phyloP scores from a whole-genome alignment of 1,139 yeast species.

The Kodamaea sp. region DNA sequence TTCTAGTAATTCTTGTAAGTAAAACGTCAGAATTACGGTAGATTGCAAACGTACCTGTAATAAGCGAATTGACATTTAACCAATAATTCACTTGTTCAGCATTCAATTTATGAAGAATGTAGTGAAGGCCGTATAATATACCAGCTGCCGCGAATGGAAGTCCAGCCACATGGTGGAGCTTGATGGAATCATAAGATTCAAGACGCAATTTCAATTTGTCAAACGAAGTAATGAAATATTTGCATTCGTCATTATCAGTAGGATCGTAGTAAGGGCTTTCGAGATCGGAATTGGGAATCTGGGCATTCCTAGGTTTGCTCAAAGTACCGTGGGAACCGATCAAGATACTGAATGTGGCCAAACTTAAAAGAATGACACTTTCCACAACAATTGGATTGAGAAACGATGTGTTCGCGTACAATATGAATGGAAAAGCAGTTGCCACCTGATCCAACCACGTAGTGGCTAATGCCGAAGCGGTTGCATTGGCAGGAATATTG shows the following conservation, averaged over 20 bases:
- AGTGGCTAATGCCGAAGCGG: not conserved
- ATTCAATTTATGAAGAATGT: constrained; percentile 22
- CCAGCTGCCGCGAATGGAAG: constrained; percentile 45
- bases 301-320: constrained; percentile 45
- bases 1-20: constrained; percentile 6
- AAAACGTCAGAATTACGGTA: constrained; percentile 6
- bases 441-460: constrained; percentile 14
- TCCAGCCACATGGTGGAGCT: constrained; percentile 27
- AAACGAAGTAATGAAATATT: constrained; percentile 18
- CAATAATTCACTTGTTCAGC: constrained; percentile 27
- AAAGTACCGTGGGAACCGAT: constrained; percentile 45
- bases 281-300: constrained; percentile 33
- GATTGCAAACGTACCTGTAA: constrained; percentile 3
- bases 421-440: constrained; percentile 10
- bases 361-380: constrained; percentile 3
- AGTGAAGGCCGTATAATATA: constrained; percentile 36
- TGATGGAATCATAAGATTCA: constrained; percentile 10
- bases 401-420: constrained; percentile 6
- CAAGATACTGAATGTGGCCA: constrained; percentile 24
- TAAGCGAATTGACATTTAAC: constrained; percentile 19
- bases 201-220: constrained; percentile 14
- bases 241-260: constrained; percentile 40
- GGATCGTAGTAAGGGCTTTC: constrained; percentile 45
- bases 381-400: constrained; percentile 6
- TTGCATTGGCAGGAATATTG: not conserved